Base-by-base conservation (phyloP, 2,329 filamentous ascomycete genomes). In the Epichloe glyceriae region DNA sequence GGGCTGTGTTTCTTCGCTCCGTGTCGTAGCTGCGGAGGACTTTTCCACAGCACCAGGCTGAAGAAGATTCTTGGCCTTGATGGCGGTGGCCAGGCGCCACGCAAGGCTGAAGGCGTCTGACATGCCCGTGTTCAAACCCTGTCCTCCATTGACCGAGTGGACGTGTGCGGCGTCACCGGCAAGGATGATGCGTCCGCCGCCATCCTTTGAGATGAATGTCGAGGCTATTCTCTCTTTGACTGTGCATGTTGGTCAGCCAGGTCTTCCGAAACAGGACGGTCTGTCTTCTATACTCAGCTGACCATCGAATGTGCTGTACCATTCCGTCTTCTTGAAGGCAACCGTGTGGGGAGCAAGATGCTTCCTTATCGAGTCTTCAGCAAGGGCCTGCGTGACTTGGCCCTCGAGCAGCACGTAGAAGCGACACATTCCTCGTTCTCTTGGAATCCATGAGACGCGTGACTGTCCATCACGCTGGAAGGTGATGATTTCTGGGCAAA, bases 41-140 rank as follows among this genome's bases (percentile, higher is more conserved):
- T 3, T 58, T 0, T 56, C 48, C 1, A 51, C 60, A 2, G 54
- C 58, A 3, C 49, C 58, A 1, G 54, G 49, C 17, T 52, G 50
- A 11, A 30, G 1, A 20, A 67, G 54, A 7, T 48, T 47, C 2
- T 60, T 53, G 14, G 60, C 52, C 6, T 57, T 62, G 8, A 64
- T 37, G 1, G 62, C 61, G 1, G 55, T 47, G 5, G 59, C 68
- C 0, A 79, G 57, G 37, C 78, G 76, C 76, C 77, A 80, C 8
- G 70, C 70, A 1, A 80, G 58, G 42, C 73, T 75, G 30, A 78
- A 73, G 0, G 76, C 74, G 57, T 80, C 77, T 5, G 74, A 71
- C 34, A 80, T 70, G 3, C 78, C 77, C 0, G 76, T 80, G 55
- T 81, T 81, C 56, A 80, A 68, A 0, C 78, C 78, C 54, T 80